Conservation (phyloP, 2,329 filamentous ascomycete genomes). For the Passalora sequoiae region DNA sequence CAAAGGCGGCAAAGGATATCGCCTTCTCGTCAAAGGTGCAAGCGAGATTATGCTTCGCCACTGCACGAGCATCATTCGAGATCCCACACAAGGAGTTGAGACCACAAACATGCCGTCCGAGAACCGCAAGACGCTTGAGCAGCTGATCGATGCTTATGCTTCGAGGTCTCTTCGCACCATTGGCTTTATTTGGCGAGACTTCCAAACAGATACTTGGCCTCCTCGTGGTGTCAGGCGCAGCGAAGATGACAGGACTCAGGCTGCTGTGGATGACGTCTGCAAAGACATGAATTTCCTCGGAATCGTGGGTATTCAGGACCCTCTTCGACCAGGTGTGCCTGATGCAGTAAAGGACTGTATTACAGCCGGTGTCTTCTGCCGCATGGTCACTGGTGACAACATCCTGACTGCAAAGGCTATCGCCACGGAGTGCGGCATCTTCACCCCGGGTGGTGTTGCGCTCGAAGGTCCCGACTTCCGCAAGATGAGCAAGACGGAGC, state of each 20-base stretch:
- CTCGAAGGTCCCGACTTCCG: conserved; percentile 45
- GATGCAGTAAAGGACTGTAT: conserved; percentile 63
- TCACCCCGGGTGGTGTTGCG: conserved; percentile 38
- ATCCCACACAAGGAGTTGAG: conserved; percentile 55
- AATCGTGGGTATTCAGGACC: conserved; percentile 70
- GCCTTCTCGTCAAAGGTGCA: conserved; percentile 52
- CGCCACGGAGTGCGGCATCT: conserved; percentile 67
- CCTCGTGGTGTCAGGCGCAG: conserved; percentile 56
- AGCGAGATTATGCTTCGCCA: conserved; percentile 48
- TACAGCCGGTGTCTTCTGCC: conserved; percentile 63
- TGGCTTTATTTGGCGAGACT: conserved; percentile 76
- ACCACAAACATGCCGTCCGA: conserved; percentile 51
- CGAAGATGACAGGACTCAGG: conserved; percentile 59
- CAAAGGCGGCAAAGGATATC: conserved; percentile 47
- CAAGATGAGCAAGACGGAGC: conserved; percentile 40
- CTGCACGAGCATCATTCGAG: conserved; percentile 51
- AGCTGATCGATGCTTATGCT: conserved; percentile 72
- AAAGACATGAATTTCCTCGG: conserved; percentile 68
- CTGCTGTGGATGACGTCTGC: conserved; percentile 64
- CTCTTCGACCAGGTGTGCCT: conserved; percentile 62
- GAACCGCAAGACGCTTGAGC: conserved; percentile 55
- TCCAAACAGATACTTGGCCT: conserved; percentile 65
- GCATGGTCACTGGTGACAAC: conserved; percentile 72
- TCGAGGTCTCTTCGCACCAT: conserved; percentile 77
- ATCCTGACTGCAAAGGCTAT: conserved; percentile 68